Percentiles rank a stretch among this genome's conserved stretches.
These are phyloP conservation scores for Vanilla planifolia DNA, from an alignment of 106 monocot genomes.

Conservation along the genomic window DNA sequence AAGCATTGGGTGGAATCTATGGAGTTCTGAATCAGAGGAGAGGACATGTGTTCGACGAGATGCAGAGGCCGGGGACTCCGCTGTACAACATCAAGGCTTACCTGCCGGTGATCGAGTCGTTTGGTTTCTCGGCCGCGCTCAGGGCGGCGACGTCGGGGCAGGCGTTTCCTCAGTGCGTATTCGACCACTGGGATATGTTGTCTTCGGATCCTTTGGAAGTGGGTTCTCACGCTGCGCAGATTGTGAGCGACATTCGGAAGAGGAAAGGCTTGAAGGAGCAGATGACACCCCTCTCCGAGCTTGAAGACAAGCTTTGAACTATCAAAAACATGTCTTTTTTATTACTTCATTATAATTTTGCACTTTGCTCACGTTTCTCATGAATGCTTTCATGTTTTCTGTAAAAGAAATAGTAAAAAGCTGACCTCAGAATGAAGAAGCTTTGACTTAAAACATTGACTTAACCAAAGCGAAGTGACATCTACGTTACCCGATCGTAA, in stretches of 20 bases:
- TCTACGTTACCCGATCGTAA: no score
- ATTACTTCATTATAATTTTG: no score
- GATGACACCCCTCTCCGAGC: slow-evolving; percentile 35
- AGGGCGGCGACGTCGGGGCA: slow-evolving; percentile 39
- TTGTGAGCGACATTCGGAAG: slow-evolving; percentile 30
- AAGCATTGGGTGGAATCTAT: slow-evolving; percentile 32
- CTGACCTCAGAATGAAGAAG: no score
- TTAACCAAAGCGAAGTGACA: no score
- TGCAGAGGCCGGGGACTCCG: slow-evolving; percentile 25
- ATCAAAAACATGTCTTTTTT: no score
- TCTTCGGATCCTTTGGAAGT: slow-evolving; percentile 19
- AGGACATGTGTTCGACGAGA: slow-evolving; percentile 31
- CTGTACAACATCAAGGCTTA: slow-evolving; percentile 37
- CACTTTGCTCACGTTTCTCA: no score
- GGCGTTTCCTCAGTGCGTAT: slow-evolving; percentile 39
- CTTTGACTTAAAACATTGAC: no score
- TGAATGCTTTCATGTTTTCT: no score
- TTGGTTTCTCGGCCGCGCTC: slow-evolving; percentile 25
- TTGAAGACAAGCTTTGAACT: slow-evolving; percentile 32
- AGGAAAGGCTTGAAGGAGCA: slow-evolving; percentile 41
- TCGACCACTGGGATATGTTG: slow-evolving; percentile 43
- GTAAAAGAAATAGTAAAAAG: no score
- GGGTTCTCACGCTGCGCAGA: slow-evolving; percentile 8
- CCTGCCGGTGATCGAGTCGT: slow-evolving; percentile 27
- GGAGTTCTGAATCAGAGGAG: slow-evolving; percentile 33